A percentile compares a stretch with the other conserved stretches of the same genome.
These are phyloP conservation scores for Mortierella sp. DNA, from an alignment of 371 early-diverging fungal genomes.

Conservation along the genomic window DNA sequence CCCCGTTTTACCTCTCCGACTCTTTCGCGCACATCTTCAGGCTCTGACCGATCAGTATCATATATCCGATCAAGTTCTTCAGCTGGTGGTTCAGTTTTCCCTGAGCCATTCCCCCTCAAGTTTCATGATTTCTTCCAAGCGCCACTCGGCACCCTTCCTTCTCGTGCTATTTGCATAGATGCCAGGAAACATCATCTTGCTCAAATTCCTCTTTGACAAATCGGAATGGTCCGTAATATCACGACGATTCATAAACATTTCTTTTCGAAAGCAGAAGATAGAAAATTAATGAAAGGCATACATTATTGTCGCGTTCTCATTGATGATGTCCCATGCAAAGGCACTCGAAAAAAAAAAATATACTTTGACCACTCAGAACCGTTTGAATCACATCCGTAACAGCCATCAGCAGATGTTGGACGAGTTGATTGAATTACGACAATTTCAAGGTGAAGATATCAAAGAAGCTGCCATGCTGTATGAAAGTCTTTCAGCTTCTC, in stretches of 20 bases:
- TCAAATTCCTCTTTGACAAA: neutral
- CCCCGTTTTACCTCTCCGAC: neutral
- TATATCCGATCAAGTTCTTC: neutral
- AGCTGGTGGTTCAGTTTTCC: neutral
- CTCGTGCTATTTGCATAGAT: neutral
- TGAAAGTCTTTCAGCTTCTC: neutral
- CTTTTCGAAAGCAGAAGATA: neutral
- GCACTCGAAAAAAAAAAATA: neutral
- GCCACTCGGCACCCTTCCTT: neutral
- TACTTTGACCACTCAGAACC: neutral
- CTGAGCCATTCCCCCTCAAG: neutral
- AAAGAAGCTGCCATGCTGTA: neutral
- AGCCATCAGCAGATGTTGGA: neutral
- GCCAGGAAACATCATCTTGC: neutral
- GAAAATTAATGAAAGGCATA: neutral
- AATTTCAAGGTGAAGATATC: neutral
- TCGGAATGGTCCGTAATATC: neutral
- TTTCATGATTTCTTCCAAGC: neutral
- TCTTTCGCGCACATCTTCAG: neutral
- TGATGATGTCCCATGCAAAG: neutral
- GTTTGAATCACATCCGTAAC: neutral
- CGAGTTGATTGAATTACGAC: neutral
- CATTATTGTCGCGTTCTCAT: neutral
- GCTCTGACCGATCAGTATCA: neutral
- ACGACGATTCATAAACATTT: conserved; percentile 6